Percentiles rank a stretch among this genome's conserved stretches.
Evolutionary conservation across 805 yeast species (phyloP).

Genomic region (Hanseniaspora meyeri): DNA sequence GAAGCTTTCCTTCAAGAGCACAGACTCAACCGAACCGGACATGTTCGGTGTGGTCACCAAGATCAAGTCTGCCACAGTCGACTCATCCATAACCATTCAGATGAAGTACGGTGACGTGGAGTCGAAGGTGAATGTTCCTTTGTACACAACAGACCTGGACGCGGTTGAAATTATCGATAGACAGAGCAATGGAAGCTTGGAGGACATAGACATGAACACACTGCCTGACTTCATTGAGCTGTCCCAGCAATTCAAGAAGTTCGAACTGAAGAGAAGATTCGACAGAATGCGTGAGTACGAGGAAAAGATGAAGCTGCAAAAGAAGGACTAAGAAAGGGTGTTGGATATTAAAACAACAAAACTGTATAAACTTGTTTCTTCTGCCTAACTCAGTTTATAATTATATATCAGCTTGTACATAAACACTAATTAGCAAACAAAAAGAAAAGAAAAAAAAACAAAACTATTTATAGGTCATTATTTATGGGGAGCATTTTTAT

Average conservation of each 20-base stretch:
- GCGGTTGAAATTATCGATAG: slow-evolving; percentile 10
- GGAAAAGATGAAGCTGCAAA: neutral
- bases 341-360: neutral
- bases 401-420: neutral
- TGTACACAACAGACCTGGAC: neutral
- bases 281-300: slow-evolving; percentile 7
- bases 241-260: slow-evolving; percentile 8
- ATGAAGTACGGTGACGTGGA: slow-evolving; percentile 8
- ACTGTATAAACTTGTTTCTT: no score
- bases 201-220: neutral
- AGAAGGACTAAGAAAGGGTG: neutral
- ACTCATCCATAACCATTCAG: neutral
- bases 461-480: no score
- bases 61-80: neutral
- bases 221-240: slow-evolving; percentile 1
- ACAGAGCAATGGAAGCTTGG: neutral
- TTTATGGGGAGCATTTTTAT: no score
- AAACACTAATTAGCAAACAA: no score
- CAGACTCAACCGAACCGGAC: neutral
- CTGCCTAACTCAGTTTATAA: neutral
- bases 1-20: slow-evolving; percentile 2
- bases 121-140: slow-evolving; percentile 3
- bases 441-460: neutral
- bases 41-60: slow-evolving; percentile 5
- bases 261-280: slow-evolving; percentile 10